A percentile compares a stretch with the other conserved stretches of the same genome.
Evolutionary conservation across 2,329 filamentous ascomycete species (phyloP).

Genomic region (Colletotrichum spinosum): DNA sequence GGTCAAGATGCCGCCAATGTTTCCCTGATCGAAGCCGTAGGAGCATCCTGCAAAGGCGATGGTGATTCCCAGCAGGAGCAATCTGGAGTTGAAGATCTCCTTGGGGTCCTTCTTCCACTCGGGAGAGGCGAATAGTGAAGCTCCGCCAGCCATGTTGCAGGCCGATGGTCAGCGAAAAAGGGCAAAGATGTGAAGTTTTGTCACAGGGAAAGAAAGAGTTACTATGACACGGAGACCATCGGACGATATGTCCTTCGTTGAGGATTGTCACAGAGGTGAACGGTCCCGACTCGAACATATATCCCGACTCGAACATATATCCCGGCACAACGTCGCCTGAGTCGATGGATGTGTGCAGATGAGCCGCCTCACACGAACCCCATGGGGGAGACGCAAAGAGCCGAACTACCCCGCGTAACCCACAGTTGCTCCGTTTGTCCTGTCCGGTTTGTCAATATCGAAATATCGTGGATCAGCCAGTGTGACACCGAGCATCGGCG

Average conservation of each 20-base stretch:
- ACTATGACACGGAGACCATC: not conserved
- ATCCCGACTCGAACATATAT: constrained; percentile 31
- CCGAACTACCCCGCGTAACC: constrained; percentile 36
- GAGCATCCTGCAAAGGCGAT: constrained; percentile 51
- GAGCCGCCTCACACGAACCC: not conserved
- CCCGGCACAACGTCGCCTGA: not conserved
- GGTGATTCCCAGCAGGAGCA: constrained; percentile 47
- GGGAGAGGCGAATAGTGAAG: constrained; percentile 50
- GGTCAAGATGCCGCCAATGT: constrained; percentile 52
- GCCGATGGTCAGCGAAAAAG: not conserved
- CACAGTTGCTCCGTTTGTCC: constrained; percentile 10
- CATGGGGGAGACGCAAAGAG: constrained; percentile 14
- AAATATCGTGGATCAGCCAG: constrained; percentile 3
- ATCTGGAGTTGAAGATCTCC: constrained; percentile 50
- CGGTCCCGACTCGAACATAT: constrained; percentile 24
- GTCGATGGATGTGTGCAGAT: constrained; percentile 3
- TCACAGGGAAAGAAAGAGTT: not conserved
- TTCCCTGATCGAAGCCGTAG: constrained; percentile 54
- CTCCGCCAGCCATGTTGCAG: constrained; percentile 49
- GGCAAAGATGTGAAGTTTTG: not conserved
- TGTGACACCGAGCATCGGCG: not conserved
- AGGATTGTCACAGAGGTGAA: not conserved
- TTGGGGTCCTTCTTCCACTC: constrained; percentile 50
- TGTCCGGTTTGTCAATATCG: not conserved
- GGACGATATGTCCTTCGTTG: not conserved